Base-by-base conservation (phyloP, 805 yeast species). In the Vanderwaltozyma verrucispora region DNA sequence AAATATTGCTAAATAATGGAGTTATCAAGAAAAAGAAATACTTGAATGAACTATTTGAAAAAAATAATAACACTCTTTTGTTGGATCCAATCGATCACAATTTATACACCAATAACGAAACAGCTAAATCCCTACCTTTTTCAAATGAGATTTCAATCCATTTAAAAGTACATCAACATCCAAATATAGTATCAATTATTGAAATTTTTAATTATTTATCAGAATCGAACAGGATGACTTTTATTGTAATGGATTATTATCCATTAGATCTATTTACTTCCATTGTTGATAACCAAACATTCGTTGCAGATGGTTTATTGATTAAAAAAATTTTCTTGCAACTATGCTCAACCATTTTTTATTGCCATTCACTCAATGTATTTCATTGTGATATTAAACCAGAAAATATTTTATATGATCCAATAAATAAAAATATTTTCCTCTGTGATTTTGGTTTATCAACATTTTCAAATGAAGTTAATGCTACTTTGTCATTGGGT, bases 311-410 rank as follows among this genome's bases (percentile, higher is more conserved):
- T 42, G 76, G 75, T 6, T 51, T 51, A 13, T 54, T 65, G 42
- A 70, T 72, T 53, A 77, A 74, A 54, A 69, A 67, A 42, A 80
- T 72, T 45, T 80, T 82, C 50, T 51, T 71, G 30, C 96, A 92
- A 61, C 71, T 92, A 57, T 67, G 89, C 30, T 83, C 87, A 44
- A 95, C 88, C 3, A 71, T 88, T 37, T 74, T 75, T 44, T 83
- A 79, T 62, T 83, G 94, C 52, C 96, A 89, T 59, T 68, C 80
- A 2, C 74, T 72, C 43, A 80, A 82, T n/a, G 75, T 89, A 27
- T 89, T 78, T 56, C 97, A 88, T 57, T 83, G 96, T 54, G 97
- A 88, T 61, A 75, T 88, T 46, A 92, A 92, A 64, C 98, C 98
- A 5, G 97, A 92, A 59, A 92, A 92, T 64, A 74, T 92, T 39